Evolutionary conservation across 2,329 filamentous ascomycete species (phyloP), one percentile per base, ranked within the genome.

Genomic region (Fusarium subtropicale): DNA sequence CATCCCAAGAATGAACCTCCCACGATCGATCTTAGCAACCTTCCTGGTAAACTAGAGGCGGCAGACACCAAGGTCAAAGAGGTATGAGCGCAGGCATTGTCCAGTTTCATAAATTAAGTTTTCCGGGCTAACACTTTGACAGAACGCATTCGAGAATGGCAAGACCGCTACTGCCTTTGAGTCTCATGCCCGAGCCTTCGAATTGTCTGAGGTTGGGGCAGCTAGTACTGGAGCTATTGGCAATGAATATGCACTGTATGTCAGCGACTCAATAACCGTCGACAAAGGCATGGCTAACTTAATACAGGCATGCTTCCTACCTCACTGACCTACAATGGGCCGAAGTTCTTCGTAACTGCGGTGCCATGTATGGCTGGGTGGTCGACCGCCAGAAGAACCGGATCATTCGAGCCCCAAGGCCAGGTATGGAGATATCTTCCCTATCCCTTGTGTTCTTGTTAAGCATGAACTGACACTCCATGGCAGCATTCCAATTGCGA

Each of bases 361-460:
- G 22, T 5, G 52, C 41, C 3, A 45, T 55, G 39, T 55, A 55
- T 30, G 52, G 52, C 2, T 55, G 52, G 52, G 31, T 22, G 4
- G 31, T 55, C 7, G 41, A 55, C 5, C 26, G 41, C 2, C 52
- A 28, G 2, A 55, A 26, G 24, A 55, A 55, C 20, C 31, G 22
- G 5, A 45, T 55, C 5, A 16, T 38, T 18, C 30, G 52, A 3
- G 52, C 52, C 22, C 52, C 52, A 6, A 55, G 45, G 13, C 31
- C 52, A 28, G 30, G 51, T 53, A 42, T 10, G 18, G 13, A 11
- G 1, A 24, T 10, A 3, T 2, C 16, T 51, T 15, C 11, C 4
- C 4, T 22, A 3, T 33, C 11, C n/a, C 28, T 8, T n/a, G 26
- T 26, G 5, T 13, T 20, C n/a, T n/a, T 9, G 2, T 8, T 13